A percentile compares a stretch with the other conserved stretches of the same genome.
phyloP scores from a whole-genome alignment of 208 protist genomes.

The Hexamita inflata region DNA sequence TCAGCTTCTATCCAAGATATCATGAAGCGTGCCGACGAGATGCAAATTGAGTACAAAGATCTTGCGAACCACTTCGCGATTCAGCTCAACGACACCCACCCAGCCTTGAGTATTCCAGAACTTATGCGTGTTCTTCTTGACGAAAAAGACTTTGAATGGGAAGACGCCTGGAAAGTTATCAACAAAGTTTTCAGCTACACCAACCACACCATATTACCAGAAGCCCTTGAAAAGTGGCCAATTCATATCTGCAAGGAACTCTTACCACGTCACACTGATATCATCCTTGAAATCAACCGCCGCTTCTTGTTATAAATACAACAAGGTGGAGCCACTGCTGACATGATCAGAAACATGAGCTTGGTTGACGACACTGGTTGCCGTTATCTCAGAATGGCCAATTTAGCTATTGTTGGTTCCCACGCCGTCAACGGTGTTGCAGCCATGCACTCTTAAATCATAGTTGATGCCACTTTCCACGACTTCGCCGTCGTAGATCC shows the following conservation, averaged over 20 bases:
- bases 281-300: slow-evolving; percentile 66
- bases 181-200: slow-evolving; percentile 57
- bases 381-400: slow-evolving; percentile 42
- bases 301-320: slow-evolving; percentile 47
- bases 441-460: slow-evolving; percentile 57
- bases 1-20: slow-evolving; percentile 63
- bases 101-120: slow-evolving; percentile 60
- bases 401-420: slow-evolving; percentile 60
- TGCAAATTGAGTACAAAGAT: background rate
- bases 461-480: slow-evolving; percentile 53
- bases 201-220: slow-evolving; percentile 67
- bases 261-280: slow-evolving; percentile 60
- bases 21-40: slow-evolving; percentile 47
- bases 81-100: slow-evolving; percentile 72
- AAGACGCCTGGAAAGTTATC: slow-evolving; percentile 56
- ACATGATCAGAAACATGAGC: slow-evolving; percentile 35
- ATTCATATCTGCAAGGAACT: slow-evolving; percentile 52
- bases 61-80: slow-evolving; percentile 48
- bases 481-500: slow-evolving; percentile 57
- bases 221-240: slow-evolving; percentile 64
- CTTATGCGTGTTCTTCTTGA: slow-evolving; percentile 55
- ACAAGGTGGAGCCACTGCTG: slow-evolving; percentile 35
- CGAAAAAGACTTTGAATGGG: slow-evolving; percentile 50
- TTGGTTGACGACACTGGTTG: slow-evolving; percentile 56
- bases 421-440: slow-evolving; percentile 64